These are phyloP conservation scores for Aspergillus arachidicola DNA, from an alignment of 2,329 filamentous ascomycete genomes.

Conservation along the genomic window DNA sequence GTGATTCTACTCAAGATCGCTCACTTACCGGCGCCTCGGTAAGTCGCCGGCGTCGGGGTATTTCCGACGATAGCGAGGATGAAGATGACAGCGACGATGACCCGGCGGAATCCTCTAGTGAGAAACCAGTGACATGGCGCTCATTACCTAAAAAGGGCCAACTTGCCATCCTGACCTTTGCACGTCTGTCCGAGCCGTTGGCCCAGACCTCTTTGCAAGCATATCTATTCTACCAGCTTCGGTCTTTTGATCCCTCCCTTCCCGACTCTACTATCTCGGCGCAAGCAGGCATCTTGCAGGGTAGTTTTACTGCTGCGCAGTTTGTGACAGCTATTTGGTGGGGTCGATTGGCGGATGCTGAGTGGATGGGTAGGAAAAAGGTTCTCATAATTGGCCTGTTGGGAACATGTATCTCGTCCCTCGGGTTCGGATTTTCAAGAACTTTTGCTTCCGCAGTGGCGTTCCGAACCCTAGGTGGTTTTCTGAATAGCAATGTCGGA, in stretches of 20 bases:
- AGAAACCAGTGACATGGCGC: constrained; percentile 65
- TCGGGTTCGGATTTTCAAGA: constrained; percentile 70
- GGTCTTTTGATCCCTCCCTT: constrained; percentile 67
- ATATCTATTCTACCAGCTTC: constrained; percentile 89
- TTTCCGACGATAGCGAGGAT: constrained; percentile 17
- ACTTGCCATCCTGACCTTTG: constrained; percentile 74
- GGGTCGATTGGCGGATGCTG: constrained; percentile 71
- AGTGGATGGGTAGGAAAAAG: constrained; percentile 70
- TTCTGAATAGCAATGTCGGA: constrained; percentile 72
- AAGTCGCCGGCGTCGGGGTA: constrained; percentile 14
- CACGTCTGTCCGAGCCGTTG: constrained; percentile 78
- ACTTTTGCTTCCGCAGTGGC: constrained; percentile 65
- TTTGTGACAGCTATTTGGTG: constrained; percentile 81
- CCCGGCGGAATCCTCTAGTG: constrained; percentile 19
- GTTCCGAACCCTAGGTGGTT: constrained; percentile 68
- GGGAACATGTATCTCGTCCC: constrained; percentile 66
- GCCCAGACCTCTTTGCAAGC: constrained; percentile 76
- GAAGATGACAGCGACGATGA: constrained; percentile 20
- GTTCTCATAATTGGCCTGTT: constrained; percentile 76
- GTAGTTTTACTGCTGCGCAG: constrained; percentile 78
- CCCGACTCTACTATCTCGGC: constrained; percentile 68
- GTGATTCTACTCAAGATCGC: constrained; percentile 9
- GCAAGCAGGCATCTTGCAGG: constrained; percentile 77
- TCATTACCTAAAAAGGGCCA: constrained; percentile 77
- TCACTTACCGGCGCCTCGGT: constrained; percentile 19